Percentiles rank a stretch among this genome's conserved stretches.
Conservation (phyloP, 1,284 basidiomycete species). For the Cystobasidiaceae sp. region DNA sequence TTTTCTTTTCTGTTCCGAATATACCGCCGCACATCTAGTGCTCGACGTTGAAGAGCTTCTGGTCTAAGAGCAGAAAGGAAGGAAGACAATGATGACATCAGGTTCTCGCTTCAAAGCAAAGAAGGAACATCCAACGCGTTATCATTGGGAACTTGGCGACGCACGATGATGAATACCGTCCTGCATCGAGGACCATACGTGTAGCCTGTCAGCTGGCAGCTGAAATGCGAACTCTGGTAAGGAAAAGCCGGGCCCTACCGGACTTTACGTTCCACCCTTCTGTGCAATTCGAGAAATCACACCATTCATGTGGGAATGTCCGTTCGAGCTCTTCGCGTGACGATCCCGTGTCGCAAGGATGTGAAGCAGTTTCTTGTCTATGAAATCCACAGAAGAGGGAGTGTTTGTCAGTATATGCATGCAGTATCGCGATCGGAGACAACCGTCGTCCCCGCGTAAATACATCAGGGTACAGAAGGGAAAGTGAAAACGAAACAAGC, state of each 20-base stretch:
- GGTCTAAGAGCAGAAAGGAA: neutral
- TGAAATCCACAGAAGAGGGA: neutral
- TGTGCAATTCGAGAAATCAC: constrained; percentile 23
- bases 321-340: constrained; percentile 13
- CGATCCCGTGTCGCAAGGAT: constrained; percentile 29
- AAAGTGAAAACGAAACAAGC: too few species aligned
- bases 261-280: constrained; percentile 24
- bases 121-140: too few species aligned
- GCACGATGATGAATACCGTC: constrained; percentile 12
- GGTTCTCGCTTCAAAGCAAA: too few species aligned
- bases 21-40: constrained; percentile 17
- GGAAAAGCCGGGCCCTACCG: neutral
- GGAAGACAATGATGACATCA: too few species aligned
- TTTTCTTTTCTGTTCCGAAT: constrained; percentile 10
- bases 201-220: too few species aligned
- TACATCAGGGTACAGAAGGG: neutral
- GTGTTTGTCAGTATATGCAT: too few species aligned
- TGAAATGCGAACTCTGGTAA: too few species aligned
- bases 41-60: constrained; percentile 6
- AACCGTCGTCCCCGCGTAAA: too few species aligned
- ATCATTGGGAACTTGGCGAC: neutral
- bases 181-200: too few species aligned
- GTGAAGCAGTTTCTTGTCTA: constrained; percentile 27
- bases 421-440: too few species aligned
- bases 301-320: constrained; percentile 1